phyloP scores from a whole-genome alignment of 192 early-diverging fungal species.

The Entrophospora sp. region DNA sequence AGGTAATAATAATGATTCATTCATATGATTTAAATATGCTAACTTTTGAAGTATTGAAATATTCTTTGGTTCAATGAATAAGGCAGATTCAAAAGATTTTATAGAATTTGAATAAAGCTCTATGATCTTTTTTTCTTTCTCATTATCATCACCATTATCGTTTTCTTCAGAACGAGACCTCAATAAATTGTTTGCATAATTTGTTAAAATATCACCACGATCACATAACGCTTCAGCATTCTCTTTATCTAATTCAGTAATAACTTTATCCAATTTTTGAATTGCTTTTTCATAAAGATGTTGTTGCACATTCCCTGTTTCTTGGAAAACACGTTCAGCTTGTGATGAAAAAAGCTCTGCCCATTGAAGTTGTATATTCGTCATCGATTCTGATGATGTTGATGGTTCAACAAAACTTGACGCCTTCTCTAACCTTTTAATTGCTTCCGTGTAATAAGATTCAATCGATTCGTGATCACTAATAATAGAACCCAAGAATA shows the following conservation, averaged over 20 bases:
- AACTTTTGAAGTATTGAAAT: conserved; percentile 41
- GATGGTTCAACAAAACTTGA: conserved; percentile 26
- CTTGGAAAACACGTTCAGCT: conserved; percentile 38
- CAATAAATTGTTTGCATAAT: conserved; percentile 23
- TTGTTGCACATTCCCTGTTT: conserved; percentile 26
- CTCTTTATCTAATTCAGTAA: conserved; percentile 26
- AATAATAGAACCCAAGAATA: conserved; percentile 41
- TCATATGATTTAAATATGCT: conserved; percentile 38
- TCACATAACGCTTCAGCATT: conserved; percentile 50
- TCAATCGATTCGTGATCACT: conserved; percentile 29
- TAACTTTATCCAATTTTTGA: conserved; percentile 33
- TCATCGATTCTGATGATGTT: conserved; percentile 14
- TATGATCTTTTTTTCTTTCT: conserved; percentile 28
- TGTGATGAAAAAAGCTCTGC: conserved; percentile 34
- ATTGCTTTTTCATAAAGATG: conserved; percentile 30
- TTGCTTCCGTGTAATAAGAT: conserved; percentile 34
- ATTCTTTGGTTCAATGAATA: conserved; percentile 41
- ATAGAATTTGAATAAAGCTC: conserved; percentile 36
- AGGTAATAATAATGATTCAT: conserved; percentile 30
- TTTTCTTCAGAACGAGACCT: conserved; percentile 20
- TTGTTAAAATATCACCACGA: conserved; percentile 39
- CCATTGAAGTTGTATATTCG: conserved; percentile 32
- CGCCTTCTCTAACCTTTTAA: conserved; percentile 30
- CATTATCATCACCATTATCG: conserved; percentile 3
- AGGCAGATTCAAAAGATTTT: conserved; percentile 32